phyloP scores from a whole-genome alignment of 352 stramenopile genomes.

The Phytophthora nicotianae region DNA sequence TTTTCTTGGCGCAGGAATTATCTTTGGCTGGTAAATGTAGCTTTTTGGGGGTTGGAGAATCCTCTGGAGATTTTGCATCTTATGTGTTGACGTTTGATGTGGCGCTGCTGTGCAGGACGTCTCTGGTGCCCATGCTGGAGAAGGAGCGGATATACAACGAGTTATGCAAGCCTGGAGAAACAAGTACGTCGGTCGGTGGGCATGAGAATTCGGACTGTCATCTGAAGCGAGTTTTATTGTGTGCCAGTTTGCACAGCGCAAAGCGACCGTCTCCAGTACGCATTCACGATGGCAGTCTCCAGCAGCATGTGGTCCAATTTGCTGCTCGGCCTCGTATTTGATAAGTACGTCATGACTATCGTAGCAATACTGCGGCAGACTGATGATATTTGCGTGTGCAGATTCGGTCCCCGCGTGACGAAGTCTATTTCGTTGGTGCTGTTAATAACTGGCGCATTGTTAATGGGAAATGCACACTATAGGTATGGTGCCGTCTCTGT shows the following conservation, averaged over 20 bases:
- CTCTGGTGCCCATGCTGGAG: slow-evolving; percentile 62
- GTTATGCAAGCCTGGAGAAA: slow-evolving; percentile 43
- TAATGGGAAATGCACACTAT: slow-evolving; percentile 59
- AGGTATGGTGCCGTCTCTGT: slow-evolving; percentile 12
- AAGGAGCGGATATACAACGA: slow-evolving; percentile 64
- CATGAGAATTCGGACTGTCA: background rate
- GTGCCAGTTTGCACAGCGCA: slow-evolving; percentile 53
- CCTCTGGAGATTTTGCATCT: background rate
- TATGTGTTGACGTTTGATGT: slow-evolving; percentile 6
- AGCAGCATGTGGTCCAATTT: slow-evolving; percentile 72
- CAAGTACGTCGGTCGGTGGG: slow-evolving; percentile 31
- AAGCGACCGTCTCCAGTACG: slow-evolving; percentile 62
- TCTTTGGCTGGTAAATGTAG: slow-evolving; percentile 58
- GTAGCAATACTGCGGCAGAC: slow-evolving; percentile 1
- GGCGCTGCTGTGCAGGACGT: slow-evolving; percentile 44
- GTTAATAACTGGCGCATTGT: slow-evolving; percentile 48
- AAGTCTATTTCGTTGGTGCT: slow-evolving; percentile 59
- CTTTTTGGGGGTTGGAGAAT: background rate
- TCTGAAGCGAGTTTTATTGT: slow-evolving; percentile 4
- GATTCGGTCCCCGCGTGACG: slow-evolving; percentile 58
- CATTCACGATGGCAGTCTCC: slow-evolving; percentile 64
- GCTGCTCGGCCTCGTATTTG: slow-evolving; percentile 62
- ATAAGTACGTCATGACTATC: slow-evolving; percentile 36
- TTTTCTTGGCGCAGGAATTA: slow-evolving; percentile 62
- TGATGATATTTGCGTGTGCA: slow-evolving; percentile 14